A percentile compares a stretch with the other conserved stretches of the same genome.
Evolutionary conservation across 2,329 filamentous ascomycete species (phyloP).

Genomic region (Arachnomyces sp.): DNA sequence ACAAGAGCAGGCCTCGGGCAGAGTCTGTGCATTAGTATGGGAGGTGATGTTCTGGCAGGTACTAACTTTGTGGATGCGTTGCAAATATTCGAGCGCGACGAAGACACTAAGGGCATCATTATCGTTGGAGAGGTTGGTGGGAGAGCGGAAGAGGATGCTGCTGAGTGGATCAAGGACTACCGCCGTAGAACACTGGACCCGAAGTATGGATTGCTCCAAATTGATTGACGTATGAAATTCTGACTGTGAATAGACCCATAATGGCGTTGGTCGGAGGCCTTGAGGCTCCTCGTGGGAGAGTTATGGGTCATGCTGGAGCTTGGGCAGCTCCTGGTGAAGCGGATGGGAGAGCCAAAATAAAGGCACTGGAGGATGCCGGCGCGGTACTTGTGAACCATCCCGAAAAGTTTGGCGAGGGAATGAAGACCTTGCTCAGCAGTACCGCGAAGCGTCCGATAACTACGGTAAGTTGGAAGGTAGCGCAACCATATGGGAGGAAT

Average conservation of each 20-base stretch:
- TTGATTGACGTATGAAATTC: conserved; percentile 4
- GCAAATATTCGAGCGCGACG: conserved; percentile 57
- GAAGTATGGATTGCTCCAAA: conserved; percentile 46
- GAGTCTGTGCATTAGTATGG: conserved; percentile 69
- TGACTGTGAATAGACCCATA: conserved; percentile 51
- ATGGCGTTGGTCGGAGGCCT: conserved; percentile 63
- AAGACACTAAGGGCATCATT: conserved; percentile 63
- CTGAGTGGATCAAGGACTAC: conserved; percentile 66
- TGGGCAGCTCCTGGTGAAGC: conserved; percentile 62
- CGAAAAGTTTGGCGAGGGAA: conserved; percentile 62
- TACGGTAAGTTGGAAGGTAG: conserved; percentile 15
- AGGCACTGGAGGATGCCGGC: conserved; percentile 57
- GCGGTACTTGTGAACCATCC: conserved; percentile 68
- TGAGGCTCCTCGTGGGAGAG: conserved; percentile 53
- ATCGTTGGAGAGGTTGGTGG: conserved; percentile 68
- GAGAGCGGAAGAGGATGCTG: conserved; percentile 61
- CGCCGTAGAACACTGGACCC: conserved; percentile 48
- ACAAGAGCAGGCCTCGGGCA: conserved; percentile 69
- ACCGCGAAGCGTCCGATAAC: conserved; percentile 22
- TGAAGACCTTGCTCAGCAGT: conserved; percentile 53
- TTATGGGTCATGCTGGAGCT: conserved; percentile 76
- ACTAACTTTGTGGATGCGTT: conserved; percentile 68
- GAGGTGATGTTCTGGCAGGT: conserved; percentile 66
- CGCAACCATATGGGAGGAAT: conserved; percentile 3
- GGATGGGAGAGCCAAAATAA: conserved; percentile 57